Evolutionary conservation across 805 yeast genomes (phyloP), one percentile per base, ranked within the genome.

Genomic region (Candida montana): DNA sequence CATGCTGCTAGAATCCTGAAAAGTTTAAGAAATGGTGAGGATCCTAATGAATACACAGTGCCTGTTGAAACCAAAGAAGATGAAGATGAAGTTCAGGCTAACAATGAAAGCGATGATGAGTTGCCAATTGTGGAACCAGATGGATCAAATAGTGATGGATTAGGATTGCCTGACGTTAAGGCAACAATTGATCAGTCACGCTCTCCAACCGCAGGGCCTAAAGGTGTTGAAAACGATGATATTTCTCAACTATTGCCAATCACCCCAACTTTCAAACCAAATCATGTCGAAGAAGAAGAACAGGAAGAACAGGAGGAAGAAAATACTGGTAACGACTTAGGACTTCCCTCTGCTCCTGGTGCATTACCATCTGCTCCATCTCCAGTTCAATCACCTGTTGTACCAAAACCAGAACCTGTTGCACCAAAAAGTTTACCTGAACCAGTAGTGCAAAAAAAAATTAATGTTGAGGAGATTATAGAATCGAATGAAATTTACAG

Each of bases 1-100:
- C 83, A 79, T 47, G 75, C 82, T 13, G 71, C 77, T 7, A 61
- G 84, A 30, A 79, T 81, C 21, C 55, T 81, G 39, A 72, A 67
- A 46, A 68, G 76, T 0, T 50, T 67, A 30, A 72, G 66, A 45
- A 56, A 57, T 7, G 79, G 78, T 1, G 69, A 70, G 29, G 79
- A 80, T 52, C 85, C 85, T 5, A 77, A 82, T 58, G 79, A 71
- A 32, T 67, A 69, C 51, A 66, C 68, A 33, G 63, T 70, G 1
- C 72, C 72, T 2, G 26, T 31, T 17, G 35, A 27, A 17, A 20
- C 36, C 18, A 44, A 38, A 15, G 41, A 28, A 17, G 40, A 33
- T 7, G 31, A 33, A 5, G 31, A 18, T 15, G 15, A 31, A 26
- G 26, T 23, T 23, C 10, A 31, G n/a, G 44, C 24, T 5, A 30